Percentiles rank a stretch among this genome's conserved stretches.
Evolutionary conservation across 2,329 filamentous ascomycete species (phyloP).

Genomic region (Colletotrichum tofieldiae): DNA sequence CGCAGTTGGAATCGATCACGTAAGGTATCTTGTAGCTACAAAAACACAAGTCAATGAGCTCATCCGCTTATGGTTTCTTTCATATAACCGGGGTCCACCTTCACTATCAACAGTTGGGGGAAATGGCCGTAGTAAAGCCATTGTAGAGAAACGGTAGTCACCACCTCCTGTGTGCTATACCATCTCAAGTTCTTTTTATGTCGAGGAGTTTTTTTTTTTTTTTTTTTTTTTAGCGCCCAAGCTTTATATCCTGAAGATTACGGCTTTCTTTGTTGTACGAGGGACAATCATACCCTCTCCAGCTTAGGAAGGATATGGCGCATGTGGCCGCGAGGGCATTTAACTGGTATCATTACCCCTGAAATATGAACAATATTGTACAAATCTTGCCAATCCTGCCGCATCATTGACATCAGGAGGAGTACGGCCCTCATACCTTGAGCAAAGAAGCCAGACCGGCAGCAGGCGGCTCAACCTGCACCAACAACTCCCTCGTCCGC

Average conservation of each 20-base stretch:
- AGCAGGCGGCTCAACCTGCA: constrained; percentile 60
- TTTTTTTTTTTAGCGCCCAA: no score
- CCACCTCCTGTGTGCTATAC: background rate
- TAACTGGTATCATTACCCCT: constrained; percentile 9
- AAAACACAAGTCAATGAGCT: background rate
- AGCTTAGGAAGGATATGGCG: no score
- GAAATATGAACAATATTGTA: background rate
- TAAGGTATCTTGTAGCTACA: background rate
- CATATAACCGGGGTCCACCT: background rate
- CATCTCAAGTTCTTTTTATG: background rate
- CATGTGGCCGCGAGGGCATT: background rate
- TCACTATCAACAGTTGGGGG: background rate
- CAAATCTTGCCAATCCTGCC: background rate
- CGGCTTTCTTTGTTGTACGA: background rate
- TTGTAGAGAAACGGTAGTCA: background rate
- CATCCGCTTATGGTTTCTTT: background rate
- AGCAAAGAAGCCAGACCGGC: constrained; percentile 56
- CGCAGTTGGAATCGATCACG: background rate
- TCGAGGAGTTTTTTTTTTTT: no score
- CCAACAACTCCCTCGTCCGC: constrained; percentile 67
- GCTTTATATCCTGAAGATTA: background rate
- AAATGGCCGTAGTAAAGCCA: background rate
- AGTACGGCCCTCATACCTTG: constrained; percentile 53
- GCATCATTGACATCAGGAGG: background rate
- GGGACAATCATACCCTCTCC: background rate